phyloP scores from a whole-genome alignment of 2,329 filamentous ascomycete species.

The Fonsecaea nubica region DNA sequence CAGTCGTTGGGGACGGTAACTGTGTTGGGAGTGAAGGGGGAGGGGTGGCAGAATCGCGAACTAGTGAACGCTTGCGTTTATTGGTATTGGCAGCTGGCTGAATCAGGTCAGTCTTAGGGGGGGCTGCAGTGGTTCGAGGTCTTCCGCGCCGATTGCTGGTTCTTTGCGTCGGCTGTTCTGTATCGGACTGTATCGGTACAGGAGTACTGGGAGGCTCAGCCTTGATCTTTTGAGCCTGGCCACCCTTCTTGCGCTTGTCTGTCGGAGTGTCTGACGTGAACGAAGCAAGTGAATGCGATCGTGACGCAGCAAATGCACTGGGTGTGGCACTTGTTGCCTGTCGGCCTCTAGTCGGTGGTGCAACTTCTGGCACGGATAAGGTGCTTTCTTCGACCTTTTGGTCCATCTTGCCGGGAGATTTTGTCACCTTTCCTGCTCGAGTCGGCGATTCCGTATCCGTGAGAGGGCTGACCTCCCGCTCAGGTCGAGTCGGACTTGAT shows the following conservation, averaged over 20 bases:
- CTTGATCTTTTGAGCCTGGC: conserved; percentile 37
- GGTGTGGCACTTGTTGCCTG: conserved; percentile 36
- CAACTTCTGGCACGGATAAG: conserved; percentile 14
- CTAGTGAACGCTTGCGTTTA: conserved; percentile 53
- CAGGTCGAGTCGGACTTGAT: conserved; percentile 36
- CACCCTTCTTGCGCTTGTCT: conserved; percentile 29
- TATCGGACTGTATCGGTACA: conserved; percentile 44
- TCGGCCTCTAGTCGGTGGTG: conserved; percentile 24
- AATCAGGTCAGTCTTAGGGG: conserved; percentile 17
- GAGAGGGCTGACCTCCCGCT: conserved; percentile 39
- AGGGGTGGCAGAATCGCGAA: conserved; percentile 38
- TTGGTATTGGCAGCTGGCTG: conserved; percentile 16
- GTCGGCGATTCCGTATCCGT: conserved; percentile 36
- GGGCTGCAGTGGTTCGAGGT: conserved; percentile 21
- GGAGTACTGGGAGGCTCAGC: conserved; percentile 46
- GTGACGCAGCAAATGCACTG: conserved; percentile 29
- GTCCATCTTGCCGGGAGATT: conserved; percentile 26
- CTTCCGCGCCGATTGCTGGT: conserved; percentile 43
- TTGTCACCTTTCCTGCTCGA: conserved; percentile 21
- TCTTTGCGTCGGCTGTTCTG: conserved; percentile 45
- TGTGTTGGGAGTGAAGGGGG: conserved; percentile 20
- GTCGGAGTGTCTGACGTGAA: conserved; percentile 37
- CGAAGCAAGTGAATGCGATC: conserved; percentile 38
- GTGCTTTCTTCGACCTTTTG: conserved; percentile 16
- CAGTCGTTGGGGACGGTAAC: conserved; percentile 22